Evolutionary conservation across 1,139 yeast genomes (phyloP).

Genomic region (Yamadazyma jaroonii): DNA sequence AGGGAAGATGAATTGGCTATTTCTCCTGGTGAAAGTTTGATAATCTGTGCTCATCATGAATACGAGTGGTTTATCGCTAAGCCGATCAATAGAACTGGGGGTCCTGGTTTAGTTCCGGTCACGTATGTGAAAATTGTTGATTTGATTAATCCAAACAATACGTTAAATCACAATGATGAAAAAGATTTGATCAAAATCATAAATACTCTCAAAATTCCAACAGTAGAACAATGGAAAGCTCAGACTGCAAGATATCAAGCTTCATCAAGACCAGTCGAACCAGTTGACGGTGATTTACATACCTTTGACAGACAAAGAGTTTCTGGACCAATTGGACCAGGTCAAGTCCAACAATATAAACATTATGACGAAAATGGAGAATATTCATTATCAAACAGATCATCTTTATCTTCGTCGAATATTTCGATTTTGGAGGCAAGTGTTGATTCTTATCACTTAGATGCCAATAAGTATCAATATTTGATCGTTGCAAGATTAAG

Average conservation of each 20-base stretch:
- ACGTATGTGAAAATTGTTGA: conserved; percentile 86
- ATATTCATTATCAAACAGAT: conserved; percentile 34
- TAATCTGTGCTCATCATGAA: conserved; percentile 93
- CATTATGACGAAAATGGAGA: conserved; percentile 39
- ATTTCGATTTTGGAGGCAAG: conserved; percentile 54
- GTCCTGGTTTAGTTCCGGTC: conserved; percentile 95
- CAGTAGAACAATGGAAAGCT: conserved; percentile 94
- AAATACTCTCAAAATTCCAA: conserved; percentile 68
- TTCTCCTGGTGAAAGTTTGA: conserved; percentile 80
- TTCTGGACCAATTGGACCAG: conserved; percentile 19
- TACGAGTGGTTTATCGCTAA: conserved; percentile 98
- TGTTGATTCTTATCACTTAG: conserved; percentile 79
- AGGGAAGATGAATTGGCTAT: conserved; percentile 85
- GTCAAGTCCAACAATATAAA: conserved; percentile 36
- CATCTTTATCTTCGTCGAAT: conserved; percentile 33
- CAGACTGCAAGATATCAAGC: conserved; percentile 93
- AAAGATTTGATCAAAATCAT: conserved; percentile 42
- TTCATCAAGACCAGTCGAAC: conserved; percentile 66
- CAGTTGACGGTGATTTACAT: not conserved
- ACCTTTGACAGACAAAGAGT: not conserved
- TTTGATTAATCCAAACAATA: conserved; percentile 43
- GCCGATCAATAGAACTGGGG: conserved; percentile 92
- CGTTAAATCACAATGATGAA: conserved; percentile 12
- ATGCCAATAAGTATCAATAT: conserved; percentile 90
- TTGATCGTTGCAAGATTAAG: conserved; percentile 67